Evolutionary conservation across 495 filamentous ascomycete genomes (phyloP).

Genomic region (Daldinia vernicosa): DNA sequence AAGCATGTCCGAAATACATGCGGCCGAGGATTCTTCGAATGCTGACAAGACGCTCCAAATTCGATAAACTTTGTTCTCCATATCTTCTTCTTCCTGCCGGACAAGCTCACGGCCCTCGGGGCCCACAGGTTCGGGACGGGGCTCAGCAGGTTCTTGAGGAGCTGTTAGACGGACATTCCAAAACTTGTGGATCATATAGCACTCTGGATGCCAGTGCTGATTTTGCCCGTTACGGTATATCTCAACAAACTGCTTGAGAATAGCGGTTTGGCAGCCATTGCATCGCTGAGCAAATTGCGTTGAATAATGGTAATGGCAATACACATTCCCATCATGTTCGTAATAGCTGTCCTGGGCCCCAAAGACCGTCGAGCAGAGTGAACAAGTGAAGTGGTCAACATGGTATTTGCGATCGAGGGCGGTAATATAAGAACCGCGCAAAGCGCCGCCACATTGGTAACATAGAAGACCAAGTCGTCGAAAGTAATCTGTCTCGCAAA

Average conservation of each 20-base stretch:
- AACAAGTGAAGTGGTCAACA: conserved; percentile 99
- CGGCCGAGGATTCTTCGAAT: conserved; percentile 97
- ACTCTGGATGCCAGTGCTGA: conserved; percentile 99
- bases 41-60: conserved; percentile 98
- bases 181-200: conserved; percentile 99
- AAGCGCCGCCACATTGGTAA: conserved; percentile 87
- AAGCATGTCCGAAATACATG: conserved; percentile 99
- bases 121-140: conserved; percentile 64
- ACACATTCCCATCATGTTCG: conserved; percentile 95
- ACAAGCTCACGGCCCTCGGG: conserved; percentile 78
- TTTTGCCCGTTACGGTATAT: conserved; percentile 97
- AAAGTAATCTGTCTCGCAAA: conserved; percentile 99
- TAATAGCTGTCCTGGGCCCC: conserved; percentile 99
- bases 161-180: conserved; percentile 91
- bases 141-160: conserved; percentile 49
- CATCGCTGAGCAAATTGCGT: conserved; percentile 96
- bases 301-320: conserved; percentile 99
- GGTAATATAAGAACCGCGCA: conserved; percentile 98
- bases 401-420: conserved; percentile 98
- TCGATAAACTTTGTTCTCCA: conserved; percentile 97
- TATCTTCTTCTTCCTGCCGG: conserved; percentile 85
- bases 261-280: conserved; percentile 96
- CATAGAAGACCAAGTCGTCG: conserved; percentile 90
- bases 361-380: conserved; percentile 95
- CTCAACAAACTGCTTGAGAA: conserved; percentile 98